These are phyloP conservation scores for Mycena albidolilacea DNA, from an alignment of 768 basidiomycete species.

Conservation along the genomic window DNA sequence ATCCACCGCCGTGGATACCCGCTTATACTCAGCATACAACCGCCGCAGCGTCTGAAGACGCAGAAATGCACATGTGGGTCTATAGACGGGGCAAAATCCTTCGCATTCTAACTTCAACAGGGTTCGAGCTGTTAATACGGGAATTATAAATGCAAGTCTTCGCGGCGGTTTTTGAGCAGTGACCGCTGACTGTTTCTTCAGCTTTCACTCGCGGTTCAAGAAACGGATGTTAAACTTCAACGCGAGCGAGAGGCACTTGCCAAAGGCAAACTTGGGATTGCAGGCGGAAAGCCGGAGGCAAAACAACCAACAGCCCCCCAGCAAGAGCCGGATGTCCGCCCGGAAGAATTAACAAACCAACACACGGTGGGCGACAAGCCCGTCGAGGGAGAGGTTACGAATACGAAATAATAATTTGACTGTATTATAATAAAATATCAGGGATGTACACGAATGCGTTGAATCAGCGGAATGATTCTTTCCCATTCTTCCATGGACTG, in stretches of 20 bases:
- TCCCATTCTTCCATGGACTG: conserved; percentile 99
- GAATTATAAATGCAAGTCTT: conserved; percentile 78
- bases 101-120: background rate
- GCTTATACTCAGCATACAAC: conserved; percentile 81
- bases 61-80: conserved; percentile 73
- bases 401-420: conserved; percentile 7
- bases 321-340: background rate
- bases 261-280: conserved; percentile 7
- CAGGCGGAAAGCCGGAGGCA: background rate
- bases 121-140: conserved; percentile 86
- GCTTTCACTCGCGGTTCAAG: conserved; percentile 86
- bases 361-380: background rate
- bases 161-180: background rate
- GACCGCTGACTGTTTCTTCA: conserved; percentile 44
- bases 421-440: conserved; percentile 41
- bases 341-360: background rate
- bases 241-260: conserved; percentile 45
- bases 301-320: background rate
- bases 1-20: conserved; percentile 87
- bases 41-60: conserved; percentile 70
- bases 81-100: background rate
- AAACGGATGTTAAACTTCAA: conserved; percentile 79
- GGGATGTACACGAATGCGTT: conserved; percentile 94
- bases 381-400: background rate
- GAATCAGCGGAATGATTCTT: conserved; percentile 91